A percentile compares a stretch with the other conserved stretches of the same genome.
Evolutionary conservation across 2,329 filamentous ascomycete species (phyloP).

Genomic region (Phoma sp.): DNA sequence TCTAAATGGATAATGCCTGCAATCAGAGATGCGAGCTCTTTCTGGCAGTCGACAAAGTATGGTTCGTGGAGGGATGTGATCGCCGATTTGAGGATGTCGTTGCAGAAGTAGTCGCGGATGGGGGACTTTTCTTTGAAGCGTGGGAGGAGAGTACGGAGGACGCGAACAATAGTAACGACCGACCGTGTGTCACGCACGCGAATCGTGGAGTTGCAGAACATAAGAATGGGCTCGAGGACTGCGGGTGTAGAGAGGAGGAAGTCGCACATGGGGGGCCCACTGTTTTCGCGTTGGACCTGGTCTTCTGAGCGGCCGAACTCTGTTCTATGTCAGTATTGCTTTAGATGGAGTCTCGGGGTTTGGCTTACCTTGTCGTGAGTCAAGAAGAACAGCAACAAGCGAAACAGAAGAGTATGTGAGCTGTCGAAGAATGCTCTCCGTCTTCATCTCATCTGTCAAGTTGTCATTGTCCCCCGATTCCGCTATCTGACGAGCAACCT

Average conservation of each 20-base stretch:
- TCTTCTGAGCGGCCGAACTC: constrained; percentile 42
- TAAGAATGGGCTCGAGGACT: constrained; percentile 84
- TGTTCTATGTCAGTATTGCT: constrained; percentile 10
- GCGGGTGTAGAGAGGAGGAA: constrained; percentile 81
- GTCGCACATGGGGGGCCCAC: constrained; percentile 71
- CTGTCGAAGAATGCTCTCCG: constrained; percentile 91
- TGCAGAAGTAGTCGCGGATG: constrained; percentile 88
- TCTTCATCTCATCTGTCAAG: constrained; percentile 95
- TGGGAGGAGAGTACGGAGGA: constrained; percentile 84
- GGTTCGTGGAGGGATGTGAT: constrained; percentile 91
- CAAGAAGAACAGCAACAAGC: constrained; percentile 88
- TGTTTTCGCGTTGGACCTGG: constrained; percentile 43
- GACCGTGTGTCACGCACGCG: constrained; percentile 89
- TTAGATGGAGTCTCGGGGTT: background rate
- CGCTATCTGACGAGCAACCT: constrained; percentile 63
- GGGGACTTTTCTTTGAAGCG: constrained; percentile 67
- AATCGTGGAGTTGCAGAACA: constrained; percentile 91
- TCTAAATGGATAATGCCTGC: constrained; percentile 84
- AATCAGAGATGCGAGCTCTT: constrained; percentile 87
- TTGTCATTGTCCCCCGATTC: constrained; percentile 74
- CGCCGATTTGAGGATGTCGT: constrained; percentile 86
- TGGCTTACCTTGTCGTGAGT: constrained; percentile 60
- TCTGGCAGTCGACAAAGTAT: constrained; percentile 96
- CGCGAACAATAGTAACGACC: constrained; percentile 81
- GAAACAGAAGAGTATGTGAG: constrained; percentile 91